These are phyloP conservation scores for Aspergillus sp. DNA, from an alignment of 2,329 filamentous ascomycete species.

Conservation along the genomic window DNA sequence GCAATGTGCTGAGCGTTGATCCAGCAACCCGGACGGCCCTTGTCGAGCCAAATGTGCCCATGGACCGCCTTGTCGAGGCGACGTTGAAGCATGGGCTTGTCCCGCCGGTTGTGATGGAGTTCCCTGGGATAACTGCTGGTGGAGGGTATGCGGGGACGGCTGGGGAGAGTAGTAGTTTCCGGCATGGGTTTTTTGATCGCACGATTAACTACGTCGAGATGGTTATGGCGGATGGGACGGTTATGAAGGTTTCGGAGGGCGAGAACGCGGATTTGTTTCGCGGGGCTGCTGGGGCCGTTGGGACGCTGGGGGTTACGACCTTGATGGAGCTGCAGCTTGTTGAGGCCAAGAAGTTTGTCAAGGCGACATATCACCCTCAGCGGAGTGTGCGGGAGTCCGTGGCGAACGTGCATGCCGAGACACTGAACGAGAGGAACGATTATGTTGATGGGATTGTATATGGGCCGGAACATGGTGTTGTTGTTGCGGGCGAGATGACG, in stretches of 20 bases:
- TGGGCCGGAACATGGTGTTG: conserved; percentile 53
- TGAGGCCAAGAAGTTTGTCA: conserved; percentile 57
- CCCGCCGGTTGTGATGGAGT: conserved; percentile 69
- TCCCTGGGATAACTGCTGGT: conserved; percentile 68
- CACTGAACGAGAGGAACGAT: conserved; percentile 49
- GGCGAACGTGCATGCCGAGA: conserved; percentile 49
- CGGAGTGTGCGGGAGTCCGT: conserved; percentile 52
- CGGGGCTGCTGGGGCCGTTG: conserved; percentile 60
- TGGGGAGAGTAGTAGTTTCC: conserved; percentile 67
- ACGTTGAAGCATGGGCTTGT: conserved; percentile 58
- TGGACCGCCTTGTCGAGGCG: conserved; percentile 63
- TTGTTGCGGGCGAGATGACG: conserved; percentile 62
- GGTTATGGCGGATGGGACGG: conserved; percentile 58
- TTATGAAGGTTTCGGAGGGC: conserved; percentile 49
- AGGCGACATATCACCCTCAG: conserved; percentile 61
- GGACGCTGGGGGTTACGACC: conserved; percentile 62
- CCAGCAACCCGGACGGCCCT: conserved; percentile 52
- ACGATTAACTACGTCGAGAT: conserved; percentile 65
- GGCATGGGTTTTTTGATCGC: conserved; percentile 65
- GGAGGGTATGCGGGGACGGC: conserved; percentile 67
- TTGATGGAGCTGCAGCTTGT: conserved; percentile 59
- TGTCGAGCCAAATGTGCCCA: conserved; percentile 70
- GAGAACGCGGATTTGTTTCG: conserved; percentile 58
- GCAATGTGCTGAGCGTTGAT: conserved; percentile 64
- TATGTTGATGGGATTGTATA: conserved; percentile 72